Percentiles rank a stretch among this genome's conserved stretches.
Evolutionary conservation across 306 rosid species (phyloP).

Genomic region (Luffa acutangula): DNA sequence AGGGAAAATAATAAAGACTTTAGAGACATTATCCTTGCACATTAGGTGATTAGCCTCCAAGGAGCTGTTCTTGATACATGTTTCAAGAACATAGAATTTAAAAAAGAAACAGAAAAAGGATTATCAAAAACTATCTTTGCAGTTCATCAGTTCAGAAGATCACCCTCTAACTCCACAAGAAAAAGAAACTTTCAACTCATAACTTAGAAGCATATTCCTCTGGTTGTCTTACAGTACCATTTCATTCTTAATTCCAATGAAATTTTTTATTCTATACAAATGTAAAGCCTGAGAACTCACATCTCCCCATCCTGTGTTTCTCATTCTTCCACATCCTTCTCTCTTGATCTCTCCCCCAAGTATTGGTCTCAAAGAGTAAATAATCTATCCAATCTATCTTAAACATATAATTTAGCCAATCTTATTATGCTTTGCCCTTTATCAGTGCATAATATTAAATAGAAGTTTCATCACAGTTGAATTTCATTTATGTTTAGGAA

Average conservation of each 20-base stretch:
- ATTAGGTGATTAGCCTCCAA: neutral
- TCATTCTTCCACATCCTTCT: neutral
- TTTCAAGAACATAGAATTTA: neutral
- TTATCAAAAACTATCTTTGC: neutral
- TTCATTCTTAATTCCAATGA: neutral
- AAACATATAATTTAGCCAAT: neutral
- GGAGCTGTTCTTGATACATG: neutral
- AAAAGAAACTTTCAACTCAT: neutral
- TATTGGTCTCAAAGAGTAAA: neutral
- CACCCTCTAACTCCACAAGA: neutral
- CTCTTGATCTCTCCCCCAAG: neutral
- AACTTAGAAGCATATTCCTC: no score
- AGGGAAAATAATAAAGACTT: constrained; percentile 10
- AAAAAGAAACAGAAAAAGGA: neutral
- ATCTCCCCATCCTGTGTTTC: neutral
- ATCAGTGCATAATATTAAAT: neutral
- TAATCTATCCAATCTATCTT: neutral
- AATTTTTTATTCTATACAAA: neutral
- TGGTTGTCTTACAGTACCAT: neutral
- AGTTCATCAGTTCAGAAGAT: neutral
- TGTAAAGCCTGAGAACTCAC: neutral
- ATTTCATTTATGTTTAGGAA: neutral
- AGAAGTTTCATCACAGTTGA: neutral
- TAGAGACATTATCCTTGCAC: neutral
- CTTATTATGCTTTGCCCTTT: neutral